phyloP scores from a whole-genome alignment of 352 stramenopile genomes.

The Globisporangium ultimum region DNA sequence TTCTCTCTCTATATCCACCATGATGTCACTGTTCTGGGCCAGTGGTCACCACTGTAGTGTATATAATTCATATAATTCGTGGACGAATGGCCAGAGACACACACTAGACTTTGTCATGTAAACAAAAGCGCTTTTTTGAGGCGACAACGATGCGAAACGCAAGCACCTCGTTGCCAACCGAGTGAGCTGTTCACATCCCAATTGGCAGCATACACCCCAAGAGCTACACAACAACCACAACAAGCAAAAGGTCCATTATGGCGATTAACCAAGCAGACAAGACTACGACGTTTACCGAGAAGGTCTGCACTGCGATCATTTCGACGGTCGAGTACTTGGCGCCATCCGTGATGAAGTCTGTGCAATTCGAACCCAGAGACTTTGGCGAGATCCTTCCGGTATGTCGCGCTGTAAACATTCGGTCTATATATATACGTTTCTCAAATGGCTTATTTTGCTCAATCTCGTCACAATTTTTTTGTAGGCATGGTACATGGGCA shows the following conservation, averaged over 20 bases:
- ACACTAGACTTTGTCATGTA: no score
- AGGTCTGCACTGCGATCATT: conserved; percentile 4
- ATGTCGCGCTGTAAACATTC: background rate
- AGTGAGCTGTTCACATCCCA: no score
- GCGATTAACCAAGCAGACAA: background rate
- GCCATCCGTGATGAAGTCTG: background rate
- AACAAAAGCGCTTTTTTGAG: no score
- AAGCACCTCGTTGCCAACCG: no score
- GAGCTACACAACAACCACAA: background rate
- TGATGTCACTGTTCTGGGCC: no score
- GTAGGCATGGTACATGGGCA: conserved; percentile 2
- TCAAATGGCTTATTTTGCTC: background rate
- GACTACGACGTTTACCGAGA: background rate
- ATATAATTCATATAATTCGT: no score
- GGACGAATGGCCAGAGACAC: no score
- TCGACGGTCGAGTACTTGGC: conserved; percentile 1
- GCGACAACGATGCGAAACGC: no score
- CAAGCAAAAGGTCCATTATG: background rate
- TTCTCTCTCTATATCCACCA: no score
- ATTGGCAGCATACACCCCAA: background rate
- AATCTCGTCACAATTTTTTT: background rate
- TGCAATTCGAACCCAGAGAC: conserved; percentile 1
- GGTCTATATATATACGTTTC: background rate
- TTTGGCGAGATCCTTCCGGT: conserved; percentile 9
- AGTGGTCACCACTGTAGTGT: no score